Percentiles rank a stretch among this genome's conserved stretches.
Conservation (phyloP, 2,329 filamentous ascomycete genomes). For the Lecanicillium sp. region DNA sequence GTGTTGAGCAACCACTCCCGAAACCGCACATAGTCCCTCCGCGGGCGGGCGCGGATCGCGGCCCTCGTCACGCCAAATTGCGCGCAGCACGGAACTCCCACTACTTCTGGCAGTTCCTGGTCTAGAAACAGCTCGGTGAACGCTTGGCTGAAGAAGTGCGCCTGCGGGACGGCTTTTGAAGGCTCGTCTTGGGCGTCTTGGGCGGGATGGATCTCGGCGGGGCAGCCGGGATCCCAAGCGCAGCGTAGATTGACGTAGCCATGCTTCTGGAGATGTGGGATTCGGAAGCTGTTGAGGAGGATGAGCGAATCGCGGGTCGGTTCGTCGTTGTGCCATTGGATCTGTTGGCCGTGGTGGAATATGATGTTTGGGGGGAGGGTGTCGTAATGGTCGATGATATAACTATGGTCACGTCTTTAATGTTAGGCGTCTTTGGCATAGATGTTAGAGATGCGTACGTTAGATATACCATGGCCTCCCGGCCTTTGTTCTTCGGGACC, state of each 20-base stretch:
- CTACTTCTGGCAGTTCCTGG: conserved; percentile 37
- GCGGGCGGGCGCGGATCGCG: conserved; percentile 41
- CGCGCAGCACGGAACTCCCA: conserved; percentile 56
- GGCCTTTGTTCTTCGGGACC: background rate
- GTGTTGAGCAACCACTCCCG: conserved; percentile 55
- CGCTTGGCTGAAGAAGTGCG: conserved; percentile 35
- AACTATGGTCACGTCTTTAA: too few species aligned
- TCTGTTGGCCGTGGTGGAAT: conserved; percentile 43
- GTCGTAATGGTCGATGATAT: conserved; percentile 46
- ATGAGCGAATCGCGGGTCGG: conserved; percentile 47
- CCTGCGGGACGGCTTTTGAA: conserved; percentile 28
- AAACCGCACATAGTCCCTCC: conserved; percentile 49
- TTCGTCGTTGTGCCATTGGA: conserved; percentile 49
- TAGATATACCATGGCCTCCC: conserved; percentile 1
- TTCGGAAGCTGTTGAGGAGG: conserved; percentile 41
- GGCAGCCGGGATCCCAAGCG: conserved; percentile 52
- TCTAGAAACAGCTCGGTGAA: conserved; percentile 38
- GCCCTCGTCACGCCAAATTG: conserved; percentile 55
- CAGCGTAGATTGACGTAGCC: conserved; percentile 59
- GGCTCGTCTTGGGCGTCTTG: conserved; percentile 26
- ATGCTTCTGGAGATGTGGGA: conserved; percentile 42
- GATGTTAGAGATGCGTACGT: too few species aligned
- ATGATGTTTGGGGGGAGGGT: conserved; percentile 36
- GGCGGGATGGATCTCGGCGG: conserved; percentile 38
- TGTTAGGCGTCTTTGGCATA: too few species aligned